phyloP scores from a whole-genome alignment of 2,329 filamentous ascomycete genomes.

The Paracamarosporium sp. region DNA sequence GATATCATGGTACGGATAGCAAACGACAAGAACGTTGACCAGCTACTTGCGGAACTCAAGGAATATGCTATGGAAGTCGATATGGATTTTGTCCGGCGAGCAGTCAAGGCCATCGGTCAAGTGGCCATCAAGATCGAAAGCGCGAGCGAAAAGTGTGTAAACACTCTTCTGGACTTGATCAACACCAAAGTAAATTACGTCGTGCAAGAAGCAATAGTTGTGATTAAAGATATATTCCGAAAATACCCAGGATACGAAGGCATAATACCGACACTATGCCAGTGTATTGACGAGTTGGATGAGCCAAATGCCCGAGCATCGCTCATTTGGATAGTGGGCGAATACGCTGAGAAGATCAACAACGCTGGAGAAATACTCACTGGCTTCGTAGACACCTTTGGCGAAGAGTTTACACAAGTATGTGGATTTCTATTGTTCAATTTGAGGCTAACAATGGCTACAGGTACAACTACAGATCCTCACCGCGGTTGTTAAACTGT shows the following conservation, averaged over 20 bases:
- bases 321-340: conserved; percentile 98
- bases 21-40: conserved; percentile 95
- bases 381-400: conserved; percentile 91
- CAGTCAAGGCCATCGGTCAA: conserved; percentile 95
- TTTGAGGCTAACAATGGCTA: conserved; percentile 35
- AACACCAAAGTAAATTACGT: conserved; percentile 99
- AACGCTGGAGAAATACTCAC: conserved; percentile 95
- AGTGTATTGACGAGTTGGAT: conserved; percentile 96
- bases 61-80: conserved; percentile 98
- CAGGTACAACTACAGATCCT: conserved; percentile 98
- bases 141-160: conserved; percentile 94
- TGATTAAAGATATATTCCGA: conserved; percentile 97
- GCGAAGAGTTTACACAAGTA: conserved; percentile 94
- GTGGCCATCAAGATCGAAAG: conserved; percentile 98
- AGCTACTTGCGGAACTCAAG: conserved; percentile 90
- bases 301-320: conserved; percentile 90
- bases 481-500: conserved; percentile 95
- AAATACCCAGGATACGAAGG: conserved; percentile 98
- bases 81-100: conserved; percentile 96
- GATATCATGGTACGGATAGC: conserved; percentile 99
- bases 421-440: conserved; percentile 29
- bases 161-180: conserved; percentile 90
- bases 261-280: conserved; percentile 94
- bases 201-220: conserved; percentile 97
- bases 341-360: conserved; percentile 98